Conservation (phyloP, 176 grass and related monocot genomes). For the Calamus simplicifolius region DNA sequence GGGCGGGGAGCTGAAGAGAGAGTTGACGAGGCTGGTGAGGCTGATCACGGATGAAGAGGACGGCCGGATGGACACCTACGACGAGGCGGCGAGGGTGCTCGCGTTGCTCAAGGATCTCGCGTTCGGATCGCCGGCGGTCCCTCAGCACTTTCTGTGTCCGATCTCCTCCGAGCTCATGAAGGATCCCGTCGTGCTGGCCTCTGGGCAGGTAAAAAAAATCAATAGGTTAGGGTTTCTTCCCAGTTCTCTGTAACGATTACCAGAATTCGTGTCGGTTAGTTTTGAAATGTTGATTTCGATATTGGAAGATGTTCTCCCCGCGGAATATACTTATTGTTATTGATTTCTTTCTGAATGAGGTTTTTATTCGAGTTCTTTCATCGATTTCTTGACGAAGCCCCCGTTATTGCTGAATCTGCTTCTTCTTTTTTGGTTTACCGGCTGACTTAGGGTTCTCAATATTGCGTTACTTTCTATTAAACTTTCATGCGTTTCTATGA, state of each 20-base stretch:
- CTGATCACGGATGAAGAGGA: constrained; percentile 20
- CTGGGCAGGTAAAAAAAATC: constrained; percentile 49
- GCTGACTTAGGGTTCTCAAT: no score
- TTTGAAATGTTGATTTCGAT: not conserved
- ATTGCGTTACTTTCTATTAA: no score
- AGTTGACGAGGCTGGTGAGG: constrained; percentile 35
- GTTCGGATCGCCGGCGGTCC: constrained; percentile 23
- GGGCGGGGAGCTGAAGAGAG: constrained; percentile 28
- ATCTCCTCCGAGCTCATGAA: constrained; percentile 67
- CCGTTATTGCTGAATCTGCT: no score
- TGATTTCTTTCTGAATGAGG: no score
- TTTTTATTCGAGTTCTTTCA: no score
- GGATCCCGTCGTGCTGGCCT: constrained; percentile 71
- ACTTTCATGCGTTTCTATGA: no score
- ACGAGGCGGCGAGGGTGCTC: constrained; percentile 49
- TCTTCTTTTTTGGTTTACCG: no score
- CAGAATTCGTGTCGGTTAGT: not conserved
- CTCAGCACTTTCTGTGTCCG: constrained; percentile 60
- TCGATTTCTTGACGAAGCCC: no score
- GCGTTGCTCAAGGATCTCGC: constrained; percentile 34
- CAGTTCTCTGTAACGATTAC: not conserved
- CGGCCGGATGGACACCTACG: constrained; percentile 22
- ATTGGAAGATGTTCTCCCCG: no score
- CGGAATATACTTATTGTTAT: no score
- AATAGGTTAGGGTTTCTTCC: constrained; percentile 4